Evolutionary conservation across 371 early-diverging fungal species (phyloP).

Genomic region (Apophysomyces variabilis): DNA sequence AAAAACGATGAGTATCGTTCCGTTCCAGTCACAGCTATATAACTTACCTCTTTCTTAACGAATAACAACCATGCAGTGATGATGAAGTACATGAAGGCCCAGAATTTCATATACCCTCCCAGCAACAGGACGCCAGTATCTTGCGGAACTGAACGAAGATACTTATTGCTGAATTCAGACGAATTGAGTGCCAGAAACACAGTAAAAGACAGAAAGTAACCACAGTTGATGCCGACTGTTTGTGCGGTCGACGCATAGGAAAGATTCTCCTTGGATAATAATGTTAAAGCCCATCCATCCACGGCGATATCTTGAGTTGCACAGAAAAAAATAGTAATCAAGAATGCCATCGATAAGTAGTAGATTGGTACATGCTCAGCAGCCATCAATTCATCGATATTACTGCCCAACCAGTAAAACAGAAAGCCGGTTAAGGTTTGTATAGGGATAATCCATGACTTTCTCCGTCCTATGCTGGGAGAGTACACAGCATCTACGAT

Average conservation of each 20-base stretch:
- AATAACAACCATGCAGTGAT: conserved; percentile 85
- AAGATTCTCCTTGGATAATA: conserved; percentile 87
- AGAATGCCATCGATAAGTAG: conserved; percentile 70
- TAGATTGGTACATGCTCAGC: conserved; percentile 66
- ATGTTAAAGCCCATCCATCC: conserved; percentile 96
- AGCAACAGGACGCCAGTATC: conserved; percentile 80
- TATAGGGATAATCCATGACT: conserved; percentile 98
- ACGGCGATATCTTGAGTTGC: conserved; percentile 99
- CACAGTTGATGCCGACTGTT: conserved; percentile 94
- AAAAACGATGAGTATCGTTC: background rate
- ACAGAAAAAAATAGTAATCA: conserved; percentile 86
- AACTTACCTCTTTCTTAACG: conserved; percentile 72
- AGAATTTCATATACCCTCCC: conserved; percentile 89
- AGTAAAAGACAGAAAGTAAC: conserved; percentile 96
- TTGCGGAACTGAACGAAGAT: conserved; percentile 72
- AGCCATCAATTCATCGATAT: conserved; percentile 79
- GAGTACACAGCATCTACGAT: conserved; percentile 91
- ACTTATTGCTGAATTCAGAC: conserved; percentile 93
- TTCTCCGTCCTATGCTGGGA: conserved; percentile 85
- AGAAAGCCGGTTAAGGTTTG: conserved; percentile 80
- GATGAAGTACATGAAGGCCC: conserved; percentile 87
- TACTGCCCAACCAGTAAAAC: conserved; percentile 77
- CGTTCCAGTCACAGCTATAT: background rate
- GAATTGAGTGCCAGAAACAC: conserved; percentile 95
- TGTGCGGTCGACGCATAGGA: conserved; percentile 94